Evolutionary conservation across 78 protist genomes (phyloP).

Genomic region (Reticulomyxa filosa): DNA sequence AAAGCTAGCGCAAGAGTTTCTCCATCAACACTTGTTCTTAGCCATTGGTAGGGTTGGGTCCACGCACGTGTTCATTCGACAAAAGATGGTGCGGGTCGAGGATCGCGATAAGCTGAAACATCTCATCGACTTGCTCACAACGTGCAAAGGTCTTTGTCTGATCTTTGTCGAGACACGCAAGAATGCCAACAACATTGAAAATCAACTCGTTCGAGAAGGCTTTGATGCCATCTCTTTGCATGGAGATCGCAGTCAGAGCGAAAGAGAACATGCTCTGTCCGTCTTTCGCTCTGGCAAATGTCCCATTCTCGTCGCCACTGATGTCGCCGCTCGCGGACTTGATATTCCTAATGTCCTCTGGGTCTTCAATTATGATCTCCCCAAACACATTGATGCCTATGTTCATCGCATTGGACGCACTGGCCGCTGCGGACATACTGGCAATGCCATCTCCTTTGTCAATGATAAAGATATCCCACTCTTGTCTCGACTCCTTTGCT

Average conservation of each 20-base stretch:
- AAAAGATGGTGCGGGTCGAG: conserved; percentile 30
- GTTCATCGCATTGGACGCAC: conserved; percentile 95
- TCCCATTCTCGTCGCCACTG: conserved; percentile 73
- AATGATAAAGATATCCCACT: conserved; percentile 5
- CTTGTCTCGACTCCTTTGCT: background rate
- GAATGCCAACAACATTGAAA: conserved; percentile 59
- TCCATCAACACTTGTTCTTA: conserved; percentile 58
- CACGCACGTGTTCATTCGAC: conserved; percentile 63
- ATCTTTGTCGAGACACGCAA: conserved; percentile 77
- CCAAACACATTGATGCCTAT: conserved; percentile 63
- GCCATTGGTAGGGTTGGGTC: conserved; percentile 87
- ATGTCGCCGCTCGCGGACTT: conserved; percentile 79
- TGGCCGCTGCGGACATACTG: conserved; percentile 62
- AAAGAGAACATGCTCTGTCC: conserved; percentile 74
- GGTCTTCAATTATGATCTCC: conserved; percentile 94
- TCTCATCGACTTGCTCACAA: conserved; percentile 45
- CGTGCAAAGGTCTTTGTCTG: background rate
- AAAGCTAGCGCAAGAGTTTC: conserved; percentile 46
- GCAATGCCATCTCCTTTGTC: conserved; percentile 57
- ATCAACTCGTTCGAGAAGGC: conserved; percentile 32
- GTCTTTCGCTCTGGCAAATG: conserved; percentile 24
- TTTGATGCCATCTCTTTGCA: conserved; percentile 66
- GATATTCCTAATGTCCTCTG: conserved; percentile 44
- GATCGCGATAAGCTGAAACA: conserved; percentile 53
- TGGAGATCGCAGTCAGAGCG: conserved; percentile 87